phyloP scores from a whole-genome alignment of 2,329 filamentous ascomycete species.

The Sclerotinia spermophila region DNA sequence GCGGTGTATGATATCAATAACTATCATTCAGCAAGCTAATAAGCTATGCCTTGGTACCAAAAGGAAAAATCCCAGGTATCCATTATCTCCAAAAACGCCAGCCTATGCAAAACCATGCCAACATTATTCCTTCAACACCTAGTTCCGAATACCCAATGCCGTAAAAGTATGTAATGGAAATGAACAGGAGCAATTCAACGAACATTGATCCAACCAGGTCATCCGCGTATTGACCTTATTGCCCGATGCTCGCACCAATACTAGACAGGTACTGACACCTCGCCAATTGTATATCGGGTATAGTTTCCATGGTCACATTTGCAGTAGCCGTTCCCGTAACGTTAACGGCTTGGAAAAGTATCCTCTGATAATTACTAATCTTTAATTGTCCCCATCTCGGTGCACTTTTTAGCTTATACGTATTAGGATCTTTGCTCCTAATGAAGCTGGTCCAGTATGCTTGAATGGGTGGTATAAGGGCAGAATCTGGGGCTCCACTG shows the following conservation, averaged over 20 bases:
- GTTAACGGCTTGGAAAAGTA: conserved; percentile 4
- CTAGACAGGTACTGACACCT: conserved; percentile 16
- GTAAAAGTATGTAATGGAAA: not conserved
- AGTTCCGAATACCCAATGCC: not conserved
- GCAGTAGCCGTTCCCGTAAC: not conserved
- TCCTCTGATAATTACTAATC: not conserved
- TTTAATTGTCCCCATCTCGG: conserved; percentile 47
- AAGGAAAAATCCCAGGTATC: not conserved
- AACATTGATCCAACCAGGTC: not conserved
- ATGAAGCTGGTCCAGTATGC: conserved; percentile 75
- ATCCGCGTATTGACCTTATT: not conserved
- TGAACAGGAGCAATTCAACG: not conserved
- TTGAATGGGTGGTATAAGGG: conserved; percentile 50
- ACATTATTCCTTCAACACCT: not conserved
- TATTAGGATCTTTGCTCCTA: conserved; percentile 60
- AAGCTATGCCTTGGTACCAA: not conserved
- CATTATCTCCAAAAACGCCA: not conserved
- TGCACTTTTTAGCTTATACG: conserved; percentile 42
- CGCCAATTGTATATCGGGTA: conserved; percentile 1
- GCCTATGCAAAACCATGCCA: not conserved
- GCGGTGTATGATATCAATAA: not conserved
- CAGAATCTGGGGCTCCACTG: conserved; percentile 39
- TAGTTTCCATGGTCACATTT: conserved; percentile 17
- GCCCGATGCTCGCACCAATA: conserved; percentile 13
- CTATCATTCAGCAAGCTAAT: not conserved